These are phyloP conservation scores for Monosporascus sp. DNA, from an alignment of 2,329 filamentous ascomycete genomes.

Conservation along the genomic window DNA sequence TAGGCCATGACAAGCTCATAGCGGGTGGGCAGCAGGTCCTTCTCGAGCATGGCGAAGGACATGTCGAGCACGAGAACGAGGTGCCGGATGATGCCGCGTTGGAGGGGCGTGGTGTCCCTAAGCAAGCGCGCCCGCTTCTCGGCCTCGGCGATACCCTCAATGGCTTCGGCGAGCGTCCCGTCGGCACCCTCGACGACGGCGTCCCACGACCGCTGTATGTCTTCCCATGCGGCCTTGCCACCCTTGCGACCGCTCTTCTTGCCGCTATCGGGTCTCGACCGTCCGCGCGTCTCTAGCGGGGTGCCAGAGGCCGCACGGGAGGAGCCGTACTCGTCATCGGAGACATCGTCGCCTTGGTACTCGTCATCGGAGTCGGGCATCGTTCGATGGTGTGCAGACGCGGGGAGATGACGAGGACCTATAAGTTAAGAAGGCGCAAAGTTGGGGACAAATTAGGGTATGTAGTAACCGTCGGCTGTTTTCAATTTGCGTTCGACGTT, in stretches of 20 bases:
- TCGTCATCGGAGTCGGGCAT: slow-evolving; percentile 74
- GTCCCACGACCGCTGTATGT: slow-evolving; percentile 65
- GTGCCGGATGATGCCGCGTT: slow-evolving; percentile 97
- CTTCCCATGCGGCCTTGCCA: slow-evolving; percentile 57
- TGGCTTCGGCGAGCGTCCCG: slow-evolving; percentile 65
- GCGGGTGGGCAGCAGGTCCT: slow-evolving; percentile 85
- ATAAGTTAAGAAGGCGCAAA: background rate
- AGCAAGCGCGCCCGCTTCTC: slow-evolving; percentile 76
- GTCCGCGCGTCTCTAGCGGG: slow-evolving; percentile 17
- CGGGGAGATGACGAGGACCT: background rate
- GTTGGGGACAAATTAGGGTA: background rate
- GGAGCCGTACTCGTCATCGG: slow-evolving; percentile 58
- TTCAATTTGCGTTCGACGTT: background rate
- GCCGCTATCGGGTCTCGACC: slow-evolving; percentile 18
- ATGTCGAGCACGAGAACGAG: slow-evolving; percentile 87
- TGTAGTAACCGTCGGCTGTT: background rate
- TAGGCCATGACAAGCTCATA: slow-evolving; percentile 79
- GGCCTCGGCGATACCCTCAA: slow-evolving; percentile 72
- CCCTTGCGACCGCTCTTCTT: slow-evolving; percentile 27
- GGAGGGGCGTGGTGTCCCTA: slow-evolving; percentile 90
- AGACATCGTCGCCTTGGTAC: slow-evolving; percentile 57
- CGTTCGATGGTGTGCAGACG: slow-evolving; percentile 5
- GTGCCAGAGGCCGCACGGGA: slow-evolving; percentile 38
- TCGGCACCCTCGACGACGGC: slow-evolving; percentile 73
- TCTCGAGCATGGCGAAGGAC: slow-evolving; percentile 89